Base-by-base conservation (phyloP, 331 rosid genomes). In the Arachis monticola region DNA sequence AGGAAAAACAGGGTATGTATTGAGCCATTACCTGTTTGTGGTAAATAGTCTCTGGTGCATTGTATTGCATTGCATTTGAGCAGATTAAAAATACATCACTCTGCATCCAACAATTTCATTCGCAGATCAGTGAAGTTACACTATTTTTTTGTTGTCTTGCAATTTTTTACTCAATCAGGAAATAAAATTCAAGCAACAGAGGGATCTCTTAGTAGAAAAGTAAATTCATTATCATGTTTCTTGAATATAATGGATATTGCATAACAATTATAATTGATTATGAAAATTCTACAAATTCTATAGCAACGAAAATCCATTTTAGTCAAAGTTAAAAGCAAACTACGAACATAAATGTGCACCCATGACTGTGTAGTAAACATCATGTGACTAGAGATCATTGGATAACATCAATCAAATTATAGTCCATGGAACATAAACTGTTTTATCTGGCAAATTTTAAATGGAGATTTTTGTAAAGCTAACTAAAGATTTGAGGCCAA, bases 41-140 rank as follows among this genome's bases (percentile, higher is more conserved):
- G 89, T 95, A 95, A 82, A 95, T 75, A 10, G 99, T 95, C 44
- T 95, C 99, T 0, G 98, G 70, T 3, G 96, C 76, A 86, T 95
- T 95, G 83, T 92, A 95, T 77, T 88, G 96, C 98, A 90, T 95
- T 72, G 99, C 98, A 64, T 95, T 95, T 70, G 96, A 87, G 85
- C 97, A 95, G 66, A 95, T 90, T 73, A 95, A 74, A 63, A 87
- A 87, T 22, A 95, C 79, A 64, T 95, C 99, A 80, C 79, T 82
- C 99, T 95, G 98, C 89, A 85, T 77, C 72, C 69, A 84, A 83
- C 70, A 86, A 72, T 60, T 76, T 70, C 80, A 81, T 81, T 71
- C 80, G 69, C 32, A 41, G 74, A 35, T 73, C 57, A 77, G 68
- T 40, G 48, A 6, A 12, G 67, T 14, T 75, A 45, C 12, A 12